A percentile compares a stretch with the other conserved stretches of the same genome.
phyloP scores from a whole-genome alignment of 192 early-diverging fungal genomes.

The Podila epigama region DNA sequence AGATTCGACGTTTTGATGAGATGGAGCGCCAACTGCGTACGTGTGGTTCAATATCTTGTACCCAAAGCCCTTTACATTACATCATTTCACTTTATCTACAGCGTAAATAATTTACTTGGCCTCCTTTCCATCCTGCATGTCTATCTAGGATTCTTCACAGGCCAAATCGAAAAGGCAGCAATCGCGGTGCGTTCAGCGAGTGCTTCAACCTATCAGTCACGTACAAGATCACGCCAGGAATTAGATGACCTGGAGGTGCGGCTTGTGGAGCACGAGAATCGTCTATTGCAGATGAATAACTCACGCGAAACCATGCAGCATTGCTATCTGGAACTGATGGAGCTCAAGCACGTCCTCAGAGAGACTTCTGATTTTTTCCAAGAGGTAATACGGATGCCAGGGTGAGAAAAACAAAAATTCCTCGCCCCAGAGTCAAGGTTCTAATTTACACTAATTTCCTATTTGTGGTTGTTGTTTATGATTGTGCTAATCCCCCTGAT shows the following conservation, averaged over 20 bases:
- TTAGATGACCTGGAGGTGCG: slow-evolving; percentile 94
- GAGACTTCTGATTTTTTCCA: slow-evolving; percentile 90
- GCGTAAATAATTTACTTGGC: too few species aligned
- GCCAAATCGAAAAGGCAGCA: slow-evolving; percentile 84
- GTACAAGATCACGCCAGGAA: slow-evolving; percentile 86
- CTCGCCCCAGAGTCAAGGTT: too few species aligned
- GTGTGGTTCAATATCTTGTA: slow-evolving; percentile 19
- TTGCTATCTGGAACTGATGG: slow-evolving; percentile 89
- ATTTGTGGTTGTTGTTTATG: not conserved
- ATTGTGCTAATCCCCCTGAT: not conserved
- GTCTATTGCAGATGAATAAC: slow-evolving; percentile 88
- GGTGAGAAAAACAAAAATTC: too few species aligned
- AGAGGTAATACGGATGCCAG: too few species aligned
- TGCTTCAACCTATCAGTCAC: slow-evolving; percentile 54
- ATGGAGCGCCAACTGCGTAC: slow-evolving; percentile 95
- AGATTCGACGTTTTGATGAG: slow-evolving; percentile 96
- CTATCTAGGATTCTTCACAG: slow-evolving; percentile 77
- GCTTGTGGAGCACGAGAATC: slow-evolving; percentile 84
- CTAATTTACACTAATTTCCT: too few species aligned
- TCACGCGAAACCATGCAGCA: slow-evolving; percentile 91
- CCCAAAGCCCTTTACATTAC: not conserved
- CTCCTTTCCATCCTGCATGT: not conserved
- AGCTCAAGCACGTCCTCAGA: slow-evolving; percentile 90
- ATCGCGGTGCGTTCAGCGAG: slow-evolving; percentile 66
- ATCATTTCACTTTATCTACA: not conserved